phyloP scores from a whole-genome alignment of 176 grass and related monocot genomes.

The Avena atlantica region DNA sequence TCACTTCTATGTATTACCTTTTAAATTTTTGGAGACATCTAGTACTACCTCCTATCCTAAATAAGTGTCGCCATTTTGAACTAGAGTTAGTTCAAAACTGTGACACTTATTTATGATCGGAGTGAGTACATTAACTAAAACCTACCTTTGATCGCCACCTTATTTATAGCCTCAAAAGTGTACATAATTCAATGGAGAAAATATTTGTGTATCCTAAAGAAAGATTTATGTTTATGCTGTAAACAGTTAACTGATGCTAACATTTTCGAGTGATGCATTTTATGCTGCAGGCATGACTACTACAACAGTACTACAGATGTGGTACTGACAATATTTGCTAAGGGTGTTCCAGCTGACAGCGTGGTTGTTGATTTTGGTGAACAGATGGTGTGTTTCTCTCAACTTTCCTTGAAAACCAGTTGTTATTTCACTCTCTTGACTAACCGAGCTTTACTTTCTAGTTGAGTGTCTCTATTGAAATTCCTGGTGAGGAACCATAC shows the following conservation, averaged over 20 bases:
- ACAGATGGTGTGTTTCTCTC: conserved; percentile 74
- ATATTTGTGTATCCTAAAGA: neutral
- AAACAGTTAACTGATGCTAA: conserved; percentile 8
- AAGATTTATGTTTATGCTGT: neutral
- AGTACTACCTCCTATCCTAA: too few relatives aligned
- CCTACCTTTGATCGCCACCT: conserved; percentile 10
- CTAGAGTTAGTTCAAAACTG: too few relatives aligned
- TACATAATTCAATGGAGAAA: neutral
- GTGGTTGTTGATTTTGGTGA: conserved; percentile 82
- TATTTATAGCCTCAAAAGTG: neutral
- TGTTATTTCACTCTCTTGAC: neutral
- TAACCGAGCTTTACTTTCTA: conserved; percentile 44
- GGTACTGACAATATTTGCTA: conserved; percentile 81
- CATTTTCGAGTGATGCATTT: conserved; percentile 16
- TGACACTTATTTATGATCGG: too few relatives aligned
- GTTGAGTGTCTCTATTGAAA: conserved; percentile 76
- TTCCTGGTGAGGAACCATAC: conserved; percentile 68
- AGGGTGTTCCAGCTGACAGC: conserved; percentile 69
- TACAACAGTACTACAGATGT: conserved; percentile 75
- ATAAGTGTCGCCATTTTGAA: too few relatives aligned
- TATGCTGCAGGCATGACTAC: conserved; percentile 72
- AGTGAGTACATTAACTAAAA: neutral
- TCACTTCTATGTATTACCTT: neutral
- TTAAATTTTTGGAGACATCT: neutral
- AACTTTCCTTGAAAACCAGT: conserved; percentile 22